These are phyloP conservation scores for Erodium texanum DNA, from an alignment of 441 rosid species.

Conservation along the genomic window DNA sequence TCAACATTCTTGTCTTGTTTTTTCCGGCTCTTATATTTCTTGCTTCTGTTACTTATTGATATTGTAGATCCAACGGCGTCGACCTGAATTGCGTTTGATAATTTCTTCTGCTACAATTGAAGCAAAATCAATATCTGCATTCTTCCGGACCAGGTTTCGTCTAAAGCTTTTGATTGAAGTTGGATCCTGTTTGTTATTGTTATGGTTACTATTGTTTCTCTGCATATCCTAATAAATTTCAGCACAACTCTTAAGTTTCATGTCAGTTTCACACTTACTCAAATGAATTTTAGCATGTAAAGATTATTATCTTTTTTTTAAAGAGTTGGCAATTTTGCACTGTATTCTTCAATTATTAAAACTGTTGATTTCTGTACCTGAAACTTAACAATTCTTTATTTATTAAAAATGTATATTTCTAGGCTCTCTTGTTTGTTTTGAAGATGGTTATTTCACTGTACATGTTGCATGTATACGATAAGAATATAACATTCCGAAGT, in stretches of 20 bases:
- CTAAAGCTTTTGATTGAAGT: conserved; percentile 17
- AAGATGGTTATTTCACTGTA: not conserved
- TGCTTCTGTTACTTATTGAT: conserved; percentile 14
- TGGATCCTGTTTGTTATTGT: not conserved
- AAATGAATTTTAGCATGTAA: not conserved
- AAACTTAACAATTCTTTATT: not conserved
- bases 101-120: conserved; percentile 95
- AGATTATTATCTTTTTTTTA: not conserved
- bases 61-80: conserved; percentile 67
- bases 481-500: not conserved
- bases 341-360: not conserved
- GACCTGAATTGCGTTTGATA: conserved; percentile 80
- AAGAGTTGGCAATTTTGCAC: not conserved
- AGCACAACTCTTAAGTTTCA: conserved; percentile 2
- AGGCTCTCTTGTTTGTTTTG: not conserved
- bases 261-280: too few species aligned
- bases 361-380: not conserved
- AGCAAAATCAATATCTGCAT: conserved; percentile 73
- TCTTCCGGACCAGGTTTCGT: conserved; percentile 64
- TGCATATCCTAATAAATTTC: not conserved
- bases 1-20: conserved; percentile 1
- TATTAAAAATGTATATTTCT: not conserved
- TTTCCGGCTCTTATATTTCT: conserved; percentile 5
- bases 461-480: not conserved
- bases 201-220: not conserved